A percentile compares a stretch with the other conserved stretches of the same genome.
Evolutionary conservation across 352 stramenopile species (phyloP).

Genomic region (Globisporangium middletonii): DNA sequence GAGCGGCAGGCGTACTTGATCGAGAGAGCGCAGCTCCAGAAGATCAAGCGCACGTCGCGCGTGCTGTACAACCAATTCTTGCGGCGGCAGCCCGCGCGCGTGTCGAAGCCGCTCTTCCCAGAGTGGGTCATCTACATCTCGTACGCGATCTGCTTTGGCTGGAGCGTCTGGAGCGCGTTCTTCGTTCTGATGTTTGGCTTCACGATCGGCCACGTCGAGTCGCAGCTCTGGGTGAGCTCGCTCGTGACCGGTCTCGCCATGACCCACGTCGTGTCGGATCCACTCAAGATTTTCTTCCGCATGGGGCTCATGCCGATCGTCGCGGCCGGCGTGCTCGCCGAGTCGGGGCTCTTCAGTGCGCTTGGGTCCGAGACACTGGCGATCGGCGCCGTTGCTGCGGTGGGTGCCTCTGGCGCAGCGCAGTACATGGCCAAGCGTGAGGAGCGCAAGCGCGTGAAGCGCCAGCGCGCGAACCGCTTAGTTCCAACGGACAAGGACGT

Average conservation of each 20-base stretch:
- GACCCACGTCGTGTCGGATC: slow-evolving; percentile 57
- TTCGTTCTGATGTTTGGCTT: slow-evolving; percentile 74
- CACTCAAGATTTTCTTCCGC: slow-evolving; percentile 64
- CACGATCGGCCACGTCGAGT: slow-evolving; percentile 47
- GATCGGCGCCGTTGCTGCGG: slow-evolving; percentile 33
- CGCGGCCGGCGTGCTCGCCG: slow-evolving; percentile 38
- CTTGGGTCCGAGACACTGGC: slow-evolving; percentile 41
- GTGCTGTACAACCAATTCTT: slow-evolving; percentile 75
- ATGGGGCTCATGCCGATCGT: slow-evolving; percentile 68
- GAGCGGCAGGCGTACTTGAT: slow-evolving; percentile 51
- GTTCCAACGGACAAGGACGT: slow-evolving; percentile 22
- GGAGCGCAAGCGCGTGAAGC: slow-evolving; percentile 9
- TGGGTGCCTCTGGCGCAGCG: slow-evolving; percentile 39
- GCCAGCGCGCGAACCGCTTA: slow-evolving; percentile 20
- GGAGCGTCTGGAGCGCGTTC: slow-evolving; percentile 52
- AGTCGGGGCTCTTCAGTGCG: slow-evolving; percentile 49
- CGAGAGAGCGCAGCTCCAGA: slow-evolving; percentile 53
- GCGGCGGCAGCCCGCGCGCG: slow-evolving; percentile 36
- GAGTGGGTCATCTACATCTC: slow-evolving; percentile 72
- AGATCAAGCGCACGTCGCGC: slow-evolving; percentile 53
- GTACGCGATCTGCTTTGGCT: slow-evolving; percentile 47
- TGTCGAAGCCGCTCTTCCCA: slow-evolving; percentile 55
- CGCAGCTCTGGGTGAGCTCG: slow-evolving; percentile 59
- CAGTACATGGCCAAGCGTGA: slow-evolving; percentile 37
- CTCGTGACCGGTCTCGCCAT: slow-evolving; percentile 45